Percentiles rank a stretch among this genome's conserved stretches.
Evolutionary conservation across 345 rosid genomes (phyloP).

Genomic region (Laguncularia racemosa): DNA sequence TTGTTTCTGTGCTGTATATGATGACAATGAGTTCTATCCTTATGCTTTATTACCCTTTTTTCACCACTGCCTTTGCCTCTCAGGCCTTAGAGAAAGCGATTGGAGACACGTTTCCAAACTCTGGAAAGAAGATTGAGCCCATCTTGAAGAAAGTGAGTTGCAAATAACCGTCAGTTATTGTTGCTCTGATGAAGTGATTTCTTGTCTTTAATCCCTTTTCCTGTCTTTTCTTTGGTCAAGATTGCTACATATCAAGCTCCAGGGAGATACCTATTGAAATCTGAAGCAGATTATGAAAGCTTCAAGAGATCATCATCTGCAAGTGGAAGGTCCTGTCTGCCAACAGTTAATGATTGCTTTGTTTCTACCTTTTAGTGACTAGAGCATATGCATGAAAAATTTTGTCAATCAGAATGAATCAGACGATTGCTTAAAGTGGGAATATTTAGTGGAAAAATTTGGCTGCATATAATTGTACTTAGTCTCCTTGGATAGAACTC

Average conservation of each 20-base stretch:
- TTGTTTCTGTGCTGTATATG: neutral
- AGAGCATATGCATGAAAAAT: neutral
- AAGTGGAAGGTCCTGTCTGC: conserved; percentile 58
- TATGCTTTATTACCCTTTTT: conserved; percentile 9
- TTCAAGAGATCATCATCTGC: conserved; percentile 52
- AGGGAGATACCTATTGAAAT: conserved; percentile 73
- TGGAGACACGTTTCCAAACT: conserved; percentile 53
- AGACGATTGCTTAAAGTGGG: too few species aligned
- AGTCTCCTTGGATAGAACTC: too few species aligned
- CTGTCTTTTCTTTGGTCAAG: conserved; percentile 26
- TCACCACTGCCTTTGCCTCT: conserved; percentile 1
- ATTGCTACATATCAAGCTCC: conserved; percentile 79
- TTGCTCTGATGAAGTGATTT: conserved; percentile 9
- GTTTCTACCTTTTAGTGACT: neutral
- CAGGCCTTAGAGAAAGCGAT: conserved; percentile 86
- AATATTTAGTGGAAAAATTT: too few species aligned
- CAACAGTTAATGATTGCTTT: neutral
- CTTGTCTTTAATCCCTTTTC: conserved; percentile 25
- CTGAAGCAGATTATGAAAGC: conserved; percentile 54
- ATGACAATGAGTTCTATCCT: neutral
- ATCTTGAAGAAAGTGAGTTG: conserved; percentile 62
- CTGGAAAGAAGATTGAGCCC: conserved; percentile 61
- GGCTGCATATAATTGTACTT: too few species aligned
- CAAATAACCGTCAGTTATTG: conserved; percentile 17
- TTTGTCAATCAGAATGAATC: neutral